Conservation (phyloP, 345 rosid species). For the Eucalyptus virginea region DNA sequence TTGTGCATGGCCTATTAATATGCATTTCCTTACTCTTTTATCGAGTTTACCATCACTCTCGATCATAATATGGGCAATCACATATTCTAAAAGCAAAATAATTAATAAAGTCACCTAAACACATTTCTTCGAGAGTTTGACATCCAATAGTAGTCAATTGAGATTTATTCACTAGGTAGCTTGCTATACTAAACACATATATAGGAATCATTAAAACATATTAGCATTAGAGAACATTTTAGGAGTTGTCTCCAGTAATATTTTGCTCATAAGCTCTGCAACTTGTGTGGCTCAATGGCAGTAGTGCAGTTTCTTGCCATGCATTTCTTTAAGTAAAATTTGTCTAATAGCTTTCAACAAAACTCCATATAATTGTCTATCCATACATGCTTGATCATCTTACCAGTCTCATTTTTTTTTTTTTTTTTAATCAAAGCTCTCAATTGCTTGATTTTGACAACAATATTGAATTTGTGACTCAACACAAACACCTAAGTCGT, state of each 20-base stretch:
- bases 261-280: fast-evolving
- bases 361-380: neutral
- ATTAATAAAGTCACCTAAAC: neutral
- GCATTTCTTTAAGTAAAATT: neutral
- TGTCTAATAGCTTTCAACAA: neutral
- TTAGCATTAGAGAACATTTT: neutral
- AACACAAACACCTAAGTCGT: fast-evolving
- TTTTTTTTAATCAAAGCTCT: too few species aligned
- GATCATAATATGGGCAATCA: neutral
- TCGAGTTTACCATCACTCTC: neutral
- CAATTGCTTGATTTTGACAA: neutral
- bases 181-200: neutral
- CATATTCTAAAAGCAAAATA: too few species aligned
- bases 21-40: neutral
- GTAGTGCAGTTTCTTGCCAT: fast-evolving
- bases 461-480: fast-evolving
- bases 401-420: neutral
- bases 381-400: neutral
- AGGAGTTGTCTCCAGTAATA: neutral
- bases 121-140: neutral
- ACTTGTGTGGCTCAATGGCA: neutral
- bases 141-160: neutral
- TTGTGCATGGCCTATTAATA: neutral
- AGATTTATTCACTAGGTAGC: neutral
- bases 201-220: neutral